Evolutionary conservation across 2,329 filamentous ascomycete species (phyloP).

Genomic region (Lachnellula suecica): DNA sequence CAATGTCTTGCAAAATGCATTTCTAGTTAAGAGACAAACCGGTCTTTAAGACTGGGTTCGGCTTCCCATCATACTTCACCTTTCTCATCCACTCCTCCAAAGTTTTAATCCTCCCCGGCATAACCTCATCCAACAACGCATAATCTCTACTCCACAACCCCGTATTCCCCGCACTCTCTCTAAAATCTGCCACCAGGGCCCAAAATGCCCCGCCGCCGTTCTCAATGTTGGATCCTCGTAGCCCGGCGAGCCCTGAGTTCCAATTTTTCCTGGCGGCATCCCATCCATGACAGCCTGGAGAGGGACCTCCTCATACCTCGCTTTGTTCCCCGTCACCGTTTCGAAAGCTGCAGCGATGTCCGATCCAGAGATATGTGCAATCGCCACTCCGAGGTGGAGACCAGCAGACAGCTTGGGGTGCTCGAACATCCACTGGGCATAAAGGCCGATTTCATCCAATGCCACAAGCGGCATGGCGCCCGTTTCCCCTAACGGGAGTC

Average conservation of each 20-base stretch:
- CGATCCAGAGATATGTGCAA: slow-evolving; percentile 17
- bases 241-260: neutral
- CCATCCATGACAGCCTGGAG: neutral
- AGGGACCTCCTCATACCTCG: slow-evolving; percentile 11
- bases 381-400: slow-evolving; percentile 21
- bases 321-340: slow-evolving; percentile 10
- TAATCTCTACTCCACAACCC: slow-evolving; percentile 17
- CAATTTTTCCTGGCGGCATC: slow-evolving; percentile 2
- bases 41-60: slow-evolving; percentile 8
- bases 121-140: slow-evolving; percentile 20
- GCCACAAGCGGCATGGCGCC: slow-evolving; percentile 17
- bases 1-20: neutral
- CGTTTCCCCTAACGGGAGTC: slow-evolving; percentile 1
- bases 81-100: slow-evolving; percentile 17
- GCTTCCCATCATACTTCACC: slow-evolving; percentile 15
- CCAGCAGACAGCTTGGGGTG: slow-evolving; percentile 18
- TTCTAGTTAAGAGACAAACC: neutral
- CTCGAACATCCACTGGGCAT: slow-evolving; percentile 25
- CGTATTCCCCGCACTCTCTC: slow-evolving; percentile 6
- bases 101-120: slow-evolving; percentile 15
- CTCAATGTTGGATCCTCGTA: slow-evolving; percentile 15
- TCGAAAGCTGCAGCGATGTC: slow-evolving; percentile 13
- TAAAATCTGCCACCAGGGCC: slow-evolving; percentile 13
- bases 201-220: slow-evolving; percentile 12
- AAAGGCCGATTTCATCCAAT: slow-evolving; percentile 20